Base-by-base conservation (phyloP, 2,329 filamentous ascomycete genomes). In the Eurotiales sp. region DNA sequence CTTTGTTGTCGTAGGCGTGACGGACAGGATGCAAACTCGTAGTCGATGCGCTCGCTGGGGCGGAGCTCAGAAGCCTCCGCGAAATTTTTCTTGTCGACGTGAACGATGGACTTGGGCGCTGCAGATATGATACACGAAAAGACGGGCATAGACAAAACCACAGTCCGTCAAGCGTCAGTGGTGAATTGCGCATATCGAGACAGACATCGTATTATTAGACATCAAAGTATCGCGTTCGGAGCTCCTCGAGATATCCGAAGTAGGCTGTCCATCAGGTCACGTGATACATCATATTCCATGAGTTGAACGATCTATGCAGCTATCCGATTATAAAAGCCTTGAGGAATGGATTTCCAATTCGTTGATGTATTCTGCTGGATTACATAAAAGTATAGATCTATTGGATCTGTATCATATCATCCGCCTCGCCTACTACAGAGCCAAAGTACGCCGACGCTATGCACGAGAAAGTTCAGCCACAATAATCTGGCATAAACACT, bases 91-190 rank as follows among this genome's bases (percentile, higher is more conserved):
- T 58, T 3, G 29, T 50, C 22, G 39, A 19, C 39, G 51, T 54
- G 12, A 59, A 40, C 14, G 56, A 43, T 27, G 32, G 12, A 17
- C 55, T 42, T 19, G 56, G 53, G 11, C 55, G 57, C 43, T 41
- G 52, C n/a, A 67, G 45, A 12, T 53, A 46, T 12, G 56, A 50
- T 2, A 52, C 51, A 12, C 52, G 58, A 30, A 70, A 69, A 12
- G 67, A 69, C 40, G 69, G 70, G 59, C 70, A 70, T 29, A 74
- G 59, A 53, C 65, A 72, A 53, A 66, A 66, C 70, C 70, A 73
- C 44, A 73, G 59, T 30, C 66, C 69, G 58, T 72, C 70, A 27
- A 69, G 55, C 41, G 66, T 56, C 23, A 68, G 53, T 36, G 57
- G 50, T 43, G 52, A 45, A 27, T 22, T 37, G 53, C 51, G 50